Evolutionary conservation across 768 basidiomycete genomes (phyloP).

Genomic region (Agrocybe pediades): DNA sequence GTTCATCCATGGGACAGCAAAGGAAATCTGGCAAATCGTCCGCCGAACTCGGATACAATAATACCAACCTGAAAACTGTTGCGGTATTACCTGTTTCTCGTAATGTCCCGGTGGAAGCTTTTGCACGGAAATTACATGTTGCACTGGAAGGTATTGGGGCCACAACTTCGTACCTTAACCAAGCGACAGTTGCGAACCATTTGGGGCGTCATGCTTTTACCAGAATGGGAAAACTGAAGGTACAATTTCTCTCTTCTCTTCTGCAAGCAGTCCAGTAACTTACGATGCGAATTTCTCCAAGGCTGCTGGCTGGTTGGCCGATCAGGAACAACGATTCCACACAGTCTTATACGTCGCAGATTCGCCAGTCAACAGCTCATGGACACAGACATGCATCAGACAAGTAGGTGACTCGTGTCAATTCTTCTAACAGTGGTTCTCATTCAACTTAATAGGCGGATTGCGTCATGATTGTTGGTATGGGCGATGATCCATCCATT

Average conservation of each 20-base stretch:
- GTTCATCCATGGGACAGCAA: slow-evolving; percentile 42
- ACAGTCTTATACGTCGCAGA: slow-evolving; percentile 97
- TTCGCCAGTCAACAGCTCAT: slow-evolving; percentile 90
- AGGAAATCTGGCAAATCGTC: slow-evolving; percentile 49
- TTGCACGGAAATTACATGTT: slow-evolving; percentile 84
- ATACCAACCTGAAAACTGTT: slow-evolving; percentile 90
- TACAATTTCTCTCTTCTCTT: slow-evolving; percentile 30
- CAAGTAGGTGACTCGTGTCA: too few species aligned
- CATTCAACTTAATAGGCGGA: slow-evolving; percentile 62
- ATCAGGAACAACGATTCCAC: slow-evolving; percentile 91
- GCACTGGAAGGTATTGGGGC: slow-evolving; percentile 95
- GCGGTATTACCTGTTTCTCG: slow-evolving; percentile 88
- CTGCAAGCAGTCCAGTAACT: neutral
- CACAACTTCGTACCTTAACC: slow-evolving; percentile 89
- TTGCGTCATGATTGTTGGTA: slow-evolving; percentile 90
- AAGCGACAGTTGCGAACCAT: slow-evolving; percentile 88
- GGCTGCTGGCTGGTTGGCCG: slow-evolving; percentile 84
- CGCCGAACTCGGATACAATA: slow-evolving; percentile 72
- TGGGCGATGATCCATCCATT: slow-evolving; percentile 87
- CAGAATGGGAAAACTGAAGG: slow-evolving; percentile 95
- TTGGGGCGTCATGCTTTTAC: slow-evolving; percentile 96
- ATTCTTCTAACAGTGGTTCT: neutral
- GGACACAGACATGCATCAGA: slow-evolving; percentile 98
- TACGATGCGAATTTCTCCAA: slow-evolving; percentile 13
- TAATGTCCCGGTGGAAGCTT: slow-evolving; percentile 86